Evolutionary conservation across 2,329 filamentous ascomycete genomes (phyloP).

Genomic region (Epicoccum nigrum): DNA sequence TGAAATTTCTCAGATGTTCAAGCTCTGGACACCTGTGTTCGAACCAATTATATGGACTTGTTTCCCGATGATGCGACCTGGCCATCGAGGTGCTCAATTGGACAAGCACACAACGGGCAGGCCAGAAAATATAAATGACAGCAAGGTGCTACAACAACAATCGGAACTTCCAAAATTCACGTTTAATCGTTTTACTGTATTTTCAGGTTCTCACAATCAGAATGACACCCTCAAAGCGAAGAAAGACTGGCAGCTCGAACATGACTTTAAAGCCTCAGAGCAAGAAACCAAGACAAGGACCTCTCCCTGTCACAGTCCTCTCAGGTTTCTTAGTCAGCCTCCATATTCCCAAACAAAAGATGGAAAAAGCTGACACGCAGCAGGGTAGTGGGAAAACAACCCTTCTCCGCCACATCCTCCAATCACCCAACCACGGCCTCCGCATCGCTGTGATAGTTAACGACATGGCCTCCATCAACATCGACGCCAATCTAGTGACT

Average conservation of each 20-base stretch:
- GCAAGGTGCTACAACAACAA: slow-evolving; percentile 7
- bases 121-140: slow-evolving; percentile 25
- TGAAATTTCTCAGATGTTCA: too few relatives aligned
- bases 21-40: too few relatives aligned
- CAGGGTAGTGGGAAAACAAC: slow-evolving; percentile 75
- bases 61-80: slow-evolving; percentile 38
- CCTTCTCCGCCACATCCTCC: slow-evolving; percentile 70
- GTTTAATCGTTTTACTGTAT: too few relatives aligned
- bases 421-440: slow-evolving; percentile 67
- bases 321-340: slow-evolving; percentile 62
- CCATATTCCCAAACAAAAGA: neutral
- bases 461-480: slow-evolving; percentile 67
- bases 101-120: slow-evolving; percentile 27
- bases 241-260: slow-evolving; percentile 20
- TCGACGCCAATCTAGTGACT: slow-evolving; percentile 68
- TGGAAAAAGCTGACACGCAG: slow-evolving; percentile 2
- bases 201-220: neutral
- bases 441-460: slow-evolving; percentile 76
- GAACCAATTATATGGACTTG: slow-evolving; percentile 1
- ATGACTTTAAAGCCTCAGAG: slow-evolving; percentile 14
- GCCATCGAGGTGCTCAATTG: slow-evolving; percentile 43
- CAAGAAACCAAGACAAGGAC: slow-evolving; percentile 26
- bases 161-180: too few relatives aligned
- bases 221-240: slow-evolving; percentile 32
- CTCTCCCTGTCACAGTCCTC: slow-evolving; percentile 65